Conservation (phyloP, 1,284 basidiomycete genomes). For the Boletus mariae region DNA sequence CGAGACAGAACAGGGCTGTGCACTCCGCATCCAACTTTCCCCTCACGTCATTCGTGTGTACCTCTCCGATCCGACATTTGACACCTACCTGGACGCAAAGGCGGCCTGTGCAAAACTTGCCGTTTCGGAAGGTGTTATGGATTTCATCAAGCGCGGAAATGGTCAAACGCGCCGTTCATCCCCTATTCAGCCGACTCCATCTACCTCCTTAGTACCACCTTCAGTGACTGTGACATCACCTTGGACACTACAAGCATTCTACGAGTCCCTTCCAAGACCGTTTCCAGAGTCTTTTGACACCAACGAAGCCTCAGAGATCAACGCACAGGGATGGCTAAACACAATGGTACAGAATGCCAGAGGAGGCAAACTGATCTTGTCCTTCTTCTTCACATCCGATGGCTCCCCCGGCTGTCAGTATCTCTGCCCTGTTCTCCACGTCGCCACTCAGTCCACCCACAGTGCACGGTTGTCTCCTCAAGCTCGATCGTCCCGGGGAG, state of each 20-base stretch:
- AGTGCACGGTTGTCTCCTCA: conserved; percentile 63
- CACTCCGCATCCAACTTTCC: conserved; percentile 51
- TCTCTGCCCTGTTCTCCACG: not conserved
- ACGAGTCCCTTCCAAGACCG: conserved; percentile 54
- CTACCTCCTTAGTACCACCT: not conserved
- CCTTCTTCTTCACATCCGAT: conserved; percentile 44
- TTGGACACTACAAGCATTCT: conserved; percentile 50
- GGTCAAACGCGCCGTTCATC: conserved; percentile 38
- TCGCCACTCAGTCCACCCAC: conserved; percentile 7
- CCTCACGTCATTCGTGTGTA: conserved; percentile 45
- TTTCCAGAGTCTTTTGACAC: conserved; percentile 49
- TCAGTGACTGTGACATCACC: conserved; percentile 11
- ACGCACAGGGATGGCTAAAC: conserved; percentile 53
- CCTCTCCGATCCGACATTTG: conserved; percentile 44
- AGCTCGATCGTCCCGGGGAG: conserved; percentile 48
- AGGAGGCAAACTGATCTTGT: conserved; percentile 43
- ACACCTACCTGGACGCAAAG: conserved; percentile 43
- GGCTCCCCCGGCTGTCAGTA: conserved; percentile 42
- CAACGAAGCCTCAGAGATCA: conserved; percentile 45
- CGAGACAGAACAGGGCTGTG: conserved; percentile 49
- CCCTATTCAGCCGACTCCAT: conserved; percentile 1
- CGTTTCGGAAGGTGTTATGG: conserved; percentile 46
- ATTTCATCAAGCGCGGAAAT: conserved; percentile 54
- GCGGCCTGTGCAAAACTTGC: conserved; percentile 50
- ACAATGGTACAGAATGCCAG: conserved; percentile 47